These are phyloP conservation scores for Plantago major DNA, from an alignment of 257 asterid genomes.

Conservation along the genomic window DNA sequence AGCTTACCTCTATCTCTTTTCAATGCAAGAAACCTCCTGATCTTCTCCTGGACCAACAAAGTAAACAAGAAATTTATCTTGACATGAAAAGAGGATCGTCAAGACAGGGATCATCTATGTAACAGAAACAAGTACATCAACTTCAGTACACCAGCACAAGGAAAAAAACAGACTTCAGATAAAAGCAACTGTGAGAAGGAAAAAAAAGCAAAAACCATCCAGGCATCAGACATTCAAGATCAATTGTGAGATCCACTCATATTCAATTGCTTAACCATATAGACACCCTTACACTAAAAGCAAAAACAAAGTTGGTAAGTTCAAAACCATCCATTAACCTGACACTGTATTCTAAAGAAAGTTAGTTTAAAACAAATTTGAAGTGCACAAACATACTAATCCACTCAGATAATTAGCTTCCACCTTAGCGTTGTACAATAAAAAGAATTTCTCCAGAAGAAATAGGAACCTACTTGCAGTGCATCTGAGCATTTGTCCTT, in stretches of 20 bases:
- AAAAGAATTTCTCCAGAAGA: too few species aligned
- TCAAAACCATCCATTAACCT: too few species aligned
- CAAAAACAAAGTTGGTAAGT: too few species aligned
- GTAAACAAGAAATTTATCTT: conserved; percentile 6
- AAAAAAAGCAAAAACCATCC: not conserved
- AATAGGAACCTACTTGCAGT: conserved; percentile 66
- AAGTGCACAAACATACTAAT: too few species aligned
- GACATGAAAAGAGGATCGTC: not conserved
- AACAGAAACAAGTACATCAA: not conserved
- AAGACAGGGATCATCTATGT: not conserved
- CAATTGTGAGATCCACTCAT: not conserved
- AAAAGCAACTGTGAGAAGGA: not conserved
- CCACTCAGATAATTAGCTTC: too few species aligned
- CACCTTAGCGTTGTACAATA: too few species aligned
- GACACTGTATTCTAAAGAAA: too few species aligned
- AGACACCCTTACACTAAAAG: not conserved
- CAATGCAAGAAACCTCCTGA: conserved; percentile 58
- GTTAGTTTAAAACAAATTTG: too few species aligned
- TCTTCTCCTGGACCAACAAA: conserved; percentile 51
- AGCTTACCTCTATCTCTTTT: conserved; percentile 74
- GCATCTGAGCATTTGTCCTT: conserved; percentile 70
- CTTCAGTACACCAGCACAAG: not conserved
- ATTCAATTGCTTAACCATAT: not conserved
- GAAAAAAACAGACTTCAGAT: not conserved
- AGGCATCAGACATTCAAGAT: not conserved